Percentiles rank a stretch among this genome's conserved stretches.
Evolutionary conservation across 306 rosid genomes (phyloP).

Genomic region (Abrus pulchellus): DNA sequence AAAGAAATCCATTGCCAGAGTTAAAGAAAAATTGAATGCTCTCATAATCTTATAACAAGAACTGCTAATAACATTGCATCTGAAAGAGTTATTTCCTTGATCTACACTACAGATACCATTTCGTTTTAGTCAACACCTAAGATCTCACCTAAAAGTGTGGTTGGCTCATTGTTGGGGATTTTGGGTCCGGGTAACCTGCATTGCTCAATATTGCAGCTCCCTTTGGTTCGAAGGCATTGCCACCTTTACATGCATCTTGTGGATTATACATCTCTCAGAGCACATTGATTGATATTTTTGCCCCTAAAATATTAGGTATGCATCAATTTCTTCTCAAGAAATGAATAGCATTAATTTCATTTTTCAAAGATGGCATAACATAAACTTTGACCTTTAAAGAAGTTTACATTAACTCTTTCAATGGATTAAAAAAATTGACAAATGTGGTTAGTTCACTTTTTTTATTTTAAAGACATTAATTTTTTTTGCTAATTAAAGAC

Average conservation of each 20-base stretch:
- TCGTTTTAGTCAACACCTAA: too few relatives aligned
- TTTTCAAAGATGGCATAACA: not conserved
- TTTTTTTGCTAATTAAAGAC: not conserved
- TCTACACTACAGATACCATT: too few relatives aligned
- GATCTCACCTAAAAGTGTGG: not conserved
- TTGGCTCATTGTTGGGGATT: not conserved
- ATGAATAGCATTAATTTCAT: too few relatives aligned
- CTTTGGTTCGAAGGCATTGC: not conserved
- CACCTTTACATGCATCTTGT: not conserved
- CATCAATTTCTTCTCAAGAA: not conserved
- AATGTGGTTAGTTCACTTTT: too few relatives aligned
- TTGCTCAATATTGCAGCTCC: not conserved
- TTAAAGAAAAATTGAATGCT: too few relatives aligned
- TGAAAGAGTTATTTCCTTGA: too few relatives aligned
- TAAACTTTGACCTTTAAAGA: not conserved
- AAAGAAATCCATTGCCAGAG: too few relatives aligned
- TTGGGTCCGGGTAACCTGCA: not conserved
- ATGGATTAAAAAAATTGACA: too few relatives aligned
- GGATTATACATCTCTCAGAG: not conserved
- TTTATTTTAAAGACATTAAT: too few relatives aligned
- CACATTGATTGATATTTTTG: not conserved
- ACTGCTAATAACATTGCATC: too few relatives aligned
- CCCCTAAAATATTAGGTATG: not conserved
- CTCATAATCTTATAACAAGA: too few relatives aligned
- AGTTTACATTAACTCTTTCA: too few relatives aligned